Conservation (phyloP, 2,329 filamentous ascomycete species). For the Diaporthe eres region DNA sequence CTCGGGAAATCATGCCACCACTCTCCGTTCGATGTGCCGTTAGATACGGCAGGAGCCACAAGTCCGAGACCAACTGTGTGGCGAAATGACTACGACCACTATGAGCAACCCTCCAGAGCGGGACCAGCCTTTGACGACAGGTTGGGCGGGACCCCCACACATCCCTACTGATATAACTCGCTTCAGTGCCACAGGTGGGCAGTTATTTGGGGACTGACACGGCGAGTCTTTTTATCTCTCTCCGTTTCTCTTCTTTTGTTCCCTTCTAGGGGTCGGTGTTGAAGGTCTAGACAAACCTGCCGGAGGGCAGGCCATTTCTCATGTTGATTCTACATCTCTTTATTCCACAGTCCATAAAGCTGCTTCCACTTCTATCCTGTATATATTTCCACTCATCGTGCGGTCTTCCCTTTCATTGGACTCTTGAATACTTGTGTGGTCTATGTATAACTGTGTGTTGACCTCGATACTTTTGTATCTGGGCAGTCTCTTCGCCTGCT, state of each 20-base stretch:
- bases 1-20: background rate
- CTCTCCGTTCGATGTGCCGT: background rate
- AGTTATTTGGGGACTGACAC: background rate
- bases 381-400: background rate
- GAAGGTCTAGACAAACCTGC: background rate
- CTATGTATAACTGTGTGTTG: background rate
- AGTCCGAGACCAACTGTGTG: background rate
- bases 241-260: background rate
- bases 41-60: background rate
- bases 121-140: background rate
- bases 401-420: background rate
- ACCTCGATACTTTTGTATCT: background rate
- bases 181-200: conserved; percentile 9
- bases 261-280: background rate
- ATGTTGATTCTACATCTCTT: background rate
- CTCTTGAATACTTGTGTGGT: background rate
- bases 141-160: background rate
- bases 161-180: background rate
- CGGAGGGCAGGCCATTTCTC: background rate
- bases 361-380: background rate
- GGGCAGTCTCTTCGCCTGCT: background rate
- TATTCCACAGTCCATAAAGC: background rate
- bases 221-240: background rate
- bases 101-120: background rate
- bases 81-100: background rate